Base-by-base conservation (phyloP, 2,329 filamentous ascomycete species). In the Colletotrichum destructivum region DNA sequence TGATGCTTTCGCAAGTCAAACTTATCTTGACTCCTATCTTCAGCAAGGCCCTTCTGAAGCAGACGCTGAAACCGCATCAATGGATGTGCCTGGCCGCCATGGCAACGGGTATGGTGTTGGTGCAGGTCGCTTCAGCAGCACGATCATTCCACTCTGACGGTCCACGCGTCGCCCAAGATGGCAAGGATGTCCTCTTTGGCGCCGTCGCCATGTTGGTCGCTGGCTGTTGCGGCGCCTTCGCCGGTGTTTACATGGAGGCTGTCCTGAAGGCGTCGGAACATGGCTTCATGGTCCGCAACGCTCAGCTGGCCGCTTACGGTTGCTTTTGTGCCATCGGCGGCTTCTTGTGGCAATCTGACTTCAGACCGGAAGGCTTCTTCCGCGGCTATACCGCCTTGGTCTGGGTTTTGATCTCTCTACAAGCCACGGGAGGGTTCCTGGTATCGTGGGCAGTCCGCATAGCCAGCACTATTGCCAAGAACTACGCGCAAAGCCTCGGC, bases 1-100 rank as follows among this genome's bases (percentile, higher is more conserved):
- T 66, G 18, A 59, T 66, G 16, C 62, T 62, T 3, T 70, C 67
- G 5, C 56, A 70, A 35, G 38, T 61, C 8, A 70, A 56, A 49
- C 56, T 70, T 4, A 61, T 42, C 11, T 44, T 70, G 31, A 60
- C 56, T 21, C 62, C 56, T 3, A n/a, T 62, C 0, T 66, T 62
- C 55, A 54, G 46, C n/a, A 26, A 66, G 18, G 3, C 46, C 2
- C n/a, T 66, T 16, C 40, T 61, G 11, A 57, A 46, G 31, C 54
- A 60, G 54, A 35, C 35, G 1, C 38, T 69, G 23, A 42, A 54
- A 1, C 6, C 26, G 7, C n/a, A 51, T 8, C 60, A 69, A 42
- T 65, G 61, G 61, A 6, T 59, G 8, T 65, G 38, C 42, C 38
- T 69, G 4, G 6, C 54, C 9, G n/a, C 31, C 26, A 69, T 69